Conservation (phyloP, 805 yeast genomes). For the Nakazawaea laoshanensis region DNA sequence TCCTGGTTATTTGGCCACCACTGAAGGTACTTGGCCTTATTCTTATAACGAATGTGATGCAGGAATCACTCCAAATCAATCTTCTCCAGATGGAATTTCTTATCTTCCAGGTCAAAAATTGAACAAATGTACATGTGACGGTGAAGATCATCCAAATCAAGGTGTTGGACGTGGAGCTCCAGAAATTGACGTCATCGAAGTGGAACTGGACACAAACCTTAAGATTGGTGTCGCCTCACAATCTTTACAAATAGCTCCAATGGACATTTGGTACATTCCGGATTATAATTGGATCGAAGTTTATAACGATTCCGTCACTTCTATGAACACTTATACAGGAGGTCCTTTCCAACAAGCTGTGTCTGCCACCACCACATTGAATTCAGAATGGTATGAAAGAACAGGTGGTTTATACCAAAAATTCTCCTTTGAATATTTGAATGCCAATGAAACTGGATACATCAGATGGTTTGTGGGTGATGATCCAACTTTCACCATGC, state of each 20-base stretch:
- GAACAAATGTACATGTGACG: conserved; percentile 70
- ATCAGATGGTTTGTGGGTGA: conserved; percentile 83
- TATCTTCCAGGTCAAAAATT: conserved; percentile 80
- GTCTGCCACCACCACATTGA: conserved; percentile 73
- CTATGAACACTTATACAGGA: conserved; percentile 84
- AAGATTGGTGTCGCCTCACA: conserved; percentile 75
- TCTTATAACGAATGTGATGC: conserved; percentile 83
- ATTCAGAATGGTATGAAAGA: conserved; percentile 72
- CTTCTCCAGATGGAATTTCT: conserved; percentile 82
- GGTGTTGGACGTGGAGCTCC: conserved; percentile 95
- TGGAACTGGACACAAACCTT: conserved; percentile 51
- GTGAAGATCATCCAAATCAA: conserved; percentile 78
- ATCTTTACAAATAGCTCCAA: conserved; percentile 87
- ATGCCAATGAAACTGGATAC: conserved; percentile 66
- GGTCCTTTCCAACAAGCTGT: conserved; percentile 94
- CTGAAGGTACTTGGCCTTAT: conserved; percentile 96
- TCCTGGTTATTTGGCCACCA: conserved; percentile 80
- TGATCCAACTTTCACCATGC: conserved; percentile 64
- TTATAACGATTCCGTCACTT: conserved; percentile 57
- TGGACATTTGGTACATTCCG: conserved; percentile 90
- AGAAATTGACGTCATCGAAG: conserved; percentile 90
- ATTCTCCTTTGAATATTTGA: conserved; percentile 70
- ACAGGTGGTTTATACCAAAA: conserved; percentile 60
- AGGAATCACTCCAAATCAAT: conserved; percentile 91
- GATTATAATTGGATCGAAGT: conserved; percentile 76